Evolutionary conservation across 1,284 basidiomycete genomes (phyloP), one percentile per base, ranked within the genome.

Genomic region (Tilletia setariae): DNA sequence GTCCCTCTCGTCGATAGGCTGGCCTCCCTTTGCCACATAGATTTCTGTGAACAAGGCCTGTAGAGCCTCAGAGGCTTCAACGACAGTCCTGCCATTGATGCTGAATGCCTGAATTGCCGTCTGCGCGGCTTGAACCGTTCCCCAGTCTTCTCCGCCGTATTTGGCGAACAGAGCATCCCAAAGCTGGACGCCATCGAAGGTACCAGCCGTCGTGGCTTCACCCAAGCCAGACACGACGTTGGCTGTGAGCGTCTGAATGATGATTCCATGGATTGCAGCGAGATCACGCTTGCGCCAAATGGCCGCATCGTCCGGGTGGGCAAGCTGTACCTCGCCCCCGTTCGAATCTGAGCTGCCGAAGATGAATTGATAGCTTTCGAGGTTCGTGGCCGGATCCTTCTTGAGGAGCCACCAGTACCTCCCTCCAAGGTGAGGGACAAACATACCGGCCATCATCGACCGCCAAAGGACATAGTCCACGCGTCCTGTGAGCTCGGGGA

Each of bases 281-380:
- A 56, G 53, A 28, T 56, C 53, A 15, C 23, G 25, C 15, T 23
- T 21, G 23, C n/a, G 53, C 15, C 32, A 56, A 7, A 28, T 28
- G 23, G 15, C 21, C 25, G 53, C 53, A 11, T 56, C 53, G 15
- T 56, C 53, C 21, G 7, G 23, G 32, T 30, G 8, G 53, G 32
- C 23, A 28, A 25, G 53, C 21, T 30, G 25, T 6, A n/a, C 47
- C 23, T 56, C 53, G n/a, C n/a, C n/a, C n/a, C n/a, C n/a, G n/a
- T n/a, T n/a, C n/a, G n/a, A n/a, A 56, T 56, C 53, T 15, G n/a
- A 21, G 8, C 4, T 4, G 53, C 53, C 32, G 53, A 56, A 56
- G 53, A 56, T 56, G n/a, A 13, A 13, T 15, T 28, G 53, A 28
- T 56, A 56, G 53, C 23, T 28, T 28, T 56, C 53, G 53, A 56